Percentiles rank a stretch among this genome's conserved stretches.
These are phyloP conservation scores for Erythrobasidium yunnanense DNA, from an alignment of 768 basidiomycete species.

Conservation along the genomic window DNA sequence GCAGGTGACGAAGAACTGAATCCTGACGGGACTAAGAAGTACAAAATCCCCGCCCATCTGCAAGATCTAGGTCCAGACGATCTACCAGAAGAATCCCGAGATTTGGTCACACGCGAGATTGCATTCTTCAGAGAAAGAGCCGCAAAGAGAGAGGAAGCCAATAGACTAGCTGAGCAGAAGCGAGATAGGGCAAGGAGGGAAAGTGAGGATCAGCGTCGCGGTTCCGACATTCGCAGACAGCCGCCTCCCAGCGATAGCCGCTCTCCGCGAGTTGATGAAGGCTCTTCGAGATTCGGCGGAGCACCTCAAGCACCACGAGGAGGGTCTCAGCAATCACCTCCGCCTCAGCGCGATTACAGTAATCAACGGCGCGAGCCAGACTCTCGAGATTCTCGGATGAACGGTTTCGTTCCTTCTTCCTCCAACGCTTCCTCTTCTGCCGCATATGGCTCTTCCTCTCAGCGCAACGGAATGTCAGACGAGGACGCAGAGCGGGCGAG, in stretches of 20 bases:
- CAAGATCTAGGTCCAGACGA: conserved; percentile 94
- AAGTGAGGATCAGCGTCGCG: not conserved
- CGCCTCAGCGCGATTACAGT: conserved; percentile 43
- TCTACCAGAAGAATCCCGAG: conserved; percentile 78
- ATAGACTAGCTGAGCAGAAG: conserved; percentile 48
- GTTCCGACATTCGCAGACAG: not conserved
- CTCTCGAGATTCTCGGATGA: conserved; percentile 56
- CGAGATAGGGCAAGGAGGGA: not conserved
- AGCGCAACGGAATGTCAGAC: conserved; percentile 21
- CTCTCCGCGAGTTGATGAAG: conserved; percentile 19
- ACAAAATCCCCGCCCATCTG: conserved; percentile 69
- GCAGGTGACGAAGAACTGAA: conserved; percentile 4
- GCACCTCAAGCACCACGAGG: conserved; percentile 45
- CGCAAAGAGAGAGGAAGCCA: conserved; percentile 80
- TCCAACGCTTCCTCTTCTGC: conserved; percentile 12
- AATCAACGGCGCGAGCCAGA: conserved; percentile 37
- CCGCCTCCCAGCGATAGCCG: not conserved
- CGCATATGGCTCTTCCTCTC: not conserved
- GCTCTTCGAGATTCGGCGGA: not conserved
- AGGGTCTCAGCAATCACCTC: conserved; percentile 55
- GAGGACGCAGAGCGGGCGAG: conserved; percentile 26
- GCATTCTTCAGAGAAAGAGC: conserved; percentile 90
- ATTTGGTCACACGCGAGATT: conserved; percentile 89
- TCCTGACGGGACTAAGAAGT: conserved; percentile 22
- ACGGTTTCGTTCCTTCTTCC: conserved; percentile 56